A percentile compares a stretch with the other conserved stretches of the same genome.
These are phyloP conservation scores for Populus hybrid DNA, from an alignment of 441 rosid genomes.

Conservation along the genomic window DNA sequence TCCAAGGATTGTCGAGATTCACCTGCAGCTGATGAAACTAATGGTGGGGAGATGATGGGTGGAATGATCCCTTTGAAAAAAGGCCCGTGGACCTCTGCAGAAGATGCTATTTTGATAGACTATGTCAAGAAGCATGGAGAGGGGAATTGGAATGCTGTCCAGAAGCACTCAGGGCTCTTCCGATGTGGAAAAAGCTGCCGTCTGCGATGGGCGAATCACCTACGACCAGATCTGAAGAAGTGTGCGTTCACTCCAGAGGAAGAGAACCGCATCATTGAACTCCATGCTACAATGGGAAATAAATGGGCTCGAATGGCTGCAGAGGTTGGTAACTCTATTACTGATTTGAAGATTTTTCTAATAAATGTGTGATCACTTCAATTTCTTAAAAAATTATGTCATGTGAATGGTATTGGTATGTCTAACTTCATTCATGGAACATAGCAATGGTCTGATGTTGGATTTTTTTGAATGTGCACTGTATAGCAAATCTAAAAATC, in stretches of 20 bases:
- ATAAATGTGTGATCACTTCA: neutral
- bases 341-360: neutral
- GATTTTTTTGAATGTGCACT: neutral
- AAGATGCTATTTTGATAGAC: conserved; percentile 84
- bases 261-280: conserved; percentile 79
- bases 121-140: conserved; percentile 95
- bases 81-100: conserved; percentile 98
- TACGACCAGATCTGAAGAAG: conserved; percentile 97
- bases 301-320: conserved; percentile 99
- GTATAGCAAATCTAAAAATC: neutral
- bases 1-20: conserved; percentile 53
- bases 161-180: conserved; percentile 79
- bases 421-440: neutral
- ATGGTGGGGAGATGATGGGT: conserved; percentile 41
- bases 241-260: conserved; percentile 94
- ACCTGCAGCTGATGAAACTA: conserved; percentile 44
- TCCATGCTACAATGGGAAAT: conserved; percentile 96
- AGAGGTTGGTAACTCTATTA: conserved; percentile 52
- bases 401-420: neutral
- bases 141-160: conserved; percentile 99
- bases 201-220: conserved; percentile 96
- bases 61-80: conserved; percentile 64
- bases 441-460: neutral
- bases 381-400: neutral
- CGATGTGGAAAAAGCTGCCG: conserved; percentile 99